phyloP scores from a whole-genome alignment of 495 filamentous ascomycete genomes.

The Pseudomonodictys pantanalensis region DNA sequence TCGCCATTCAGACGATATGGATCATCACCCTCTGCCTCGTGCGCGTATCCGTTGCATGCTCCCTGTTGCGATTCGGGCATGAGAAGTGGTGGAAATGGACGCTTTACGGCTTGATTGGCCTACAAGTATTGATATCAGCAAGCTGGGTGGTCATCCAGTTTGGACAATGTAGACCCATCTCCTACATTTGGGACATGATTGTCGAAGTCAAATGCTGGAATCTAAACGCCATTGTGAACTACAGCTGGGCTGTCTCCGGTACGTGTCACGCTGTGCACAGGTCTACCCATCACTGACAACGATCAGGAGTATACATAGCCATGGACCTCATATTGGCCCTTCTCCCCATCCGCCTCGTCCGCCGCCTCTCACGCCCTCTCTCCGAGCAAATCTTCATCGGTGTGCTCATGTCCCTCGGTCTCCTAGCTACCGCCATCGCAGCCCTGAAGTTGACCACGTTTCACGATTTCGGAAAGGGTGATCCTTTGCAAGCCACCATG shows the following conservation, averaged over 20 bases:
- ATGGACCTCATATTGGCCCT: conserved; percentile 24
- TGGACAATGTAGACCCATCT: conserved; percentile 12
- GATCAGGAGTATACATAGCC: conserved; percentile 3
- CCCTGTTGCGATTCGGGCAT: conserved; percentile 12
- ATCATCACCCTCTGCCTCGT: conserved; percentile 12
- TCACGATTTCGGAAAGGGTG: conserved; percentile 5
- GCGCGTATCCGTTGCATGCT: conserved; percentile 9
- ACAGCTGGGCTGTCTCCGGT: conserved; percentile 19
- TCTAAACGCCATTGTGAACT: conserved; percentile 5
- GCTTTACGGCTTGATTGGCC: conserved; percentile 10
- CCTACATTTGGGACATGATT: conserved; percentile 5
- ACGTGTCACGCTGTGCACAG: not conserved
- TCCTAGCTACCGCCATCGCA: conserved; percentile 15
- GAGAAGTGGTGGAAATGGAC: not conserved
- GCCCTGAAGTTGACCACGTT: conserved; percentile 23
- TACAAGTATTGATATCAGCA: conserved; percentile 7
- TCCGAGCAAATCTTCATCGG: conserved; percentile 19
- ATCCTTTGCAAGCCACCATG: conserved; percentile 22
- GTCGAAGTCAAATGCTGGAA: conserved; percentile 16
- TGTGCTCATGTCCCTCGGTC: conserved; percentile 20
- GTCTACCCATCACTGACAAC: not conserved
- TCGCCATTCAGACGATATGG: conserved; percentile 17
- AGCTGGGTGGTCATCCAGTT: conserved; percentile 21
- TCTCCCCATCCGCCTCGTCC: conserved; percentile 17
- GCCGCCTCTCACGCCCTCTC: conserved; percentile 2